Conservation (phyloP, 2,329 filamentous ascomycete genomes). For the Leptographium radiaticola region DNA sequence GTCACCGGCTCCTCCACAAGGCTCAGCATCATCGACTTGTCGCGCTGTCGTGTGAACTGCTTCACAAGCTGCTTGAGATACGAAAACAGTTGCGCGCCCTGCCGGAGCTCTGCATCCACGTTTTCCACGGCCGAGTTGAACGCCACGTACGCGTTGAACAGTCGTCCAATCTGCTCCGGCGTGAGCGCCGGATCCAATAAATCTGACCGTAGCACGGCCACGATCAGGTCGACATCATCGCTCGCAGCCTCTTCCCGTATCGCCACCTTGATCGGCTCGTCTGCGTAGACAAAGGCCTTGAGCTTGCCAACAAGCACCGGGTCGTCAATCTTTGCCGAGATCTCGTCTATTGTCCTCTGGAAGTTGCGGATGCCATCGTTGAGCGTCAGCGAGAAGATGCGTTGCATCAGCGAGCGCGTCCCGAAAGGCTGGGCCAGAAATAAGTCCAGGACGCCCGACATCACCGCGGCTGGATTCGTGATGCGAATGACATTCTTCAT, state of each 20-base stretch:
- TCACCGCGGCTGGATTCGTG: conserved; percentile 90
- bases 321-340: conserved; percentile 71
- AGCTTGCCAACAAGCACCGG: conserved; percentile 68
- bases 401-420: conserved; percentile 76
- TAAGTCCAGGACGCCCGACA: conserved; percentile 88
- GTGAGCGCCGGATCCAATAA: conserved; percentile 58
- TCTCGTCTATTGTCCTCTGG: conserved; percentile 71
- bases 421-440: conserved; percentile 95
- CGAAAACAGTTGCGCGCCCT: conserved; percentile 85
- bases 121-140: conserved; percentile 94
- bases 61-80: conserved; percentile 92
- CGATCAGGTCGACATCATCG: conserved; percentile 73
- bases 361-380: conserved; percentile 81
- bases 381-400: conserved; percentile 85
- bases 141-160: conserved; percentile 91
- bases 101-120: conserved; percentile 73
- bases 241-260: conserved; percentile 60
- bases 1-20: conserved; percentile 97
- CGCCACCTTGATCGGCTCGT: conserved; percentile 59
- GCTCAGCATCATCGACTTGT: conserved; percentile 94
- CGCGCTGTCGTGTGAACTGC: conserved; percentile 76
- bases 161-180: conserved; percentile 62
- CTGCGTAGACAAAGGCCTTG: conserved; percentile 61
- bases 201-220: conserved; percentile 72
- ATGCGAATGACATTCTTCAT: conserved; percentile 96